Evolutionary conservation across 352 stramenopile species (phyloP), one percentile per base, ranked within the genome.

Genomic region (Phytophthora pisi): DNA sequence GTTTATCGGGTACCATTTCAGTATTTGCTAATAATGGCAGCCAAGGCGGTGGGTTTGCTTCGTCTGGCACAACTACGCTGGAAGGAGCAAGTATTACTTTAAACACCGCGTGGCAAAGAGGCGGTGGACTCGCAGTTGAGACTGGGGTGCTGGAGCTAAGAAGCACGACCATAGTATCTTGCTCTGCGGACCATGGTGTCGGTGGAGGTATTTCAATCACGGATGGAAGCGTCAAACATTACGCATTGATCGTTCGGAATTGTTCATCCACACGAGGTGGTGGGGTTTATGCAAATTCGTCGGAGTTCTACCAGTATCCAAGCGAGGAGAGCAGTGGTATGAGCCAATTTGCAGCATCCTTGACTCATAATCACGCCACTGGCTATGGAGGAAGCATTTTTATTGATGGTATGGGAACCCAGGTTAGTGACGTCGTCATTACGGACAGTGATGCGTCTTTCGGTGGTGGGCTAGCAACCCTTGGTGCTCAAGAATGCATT

Each of bases 351-450:
- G 42, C 30, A 30, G 38, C 57, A 15, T 23, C 16, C 1, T 8
- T 61, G 2, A 55, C 38, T 1, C 30, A 60, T 11, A 81, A 71
- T 18, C 18, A n/a, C 8, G 75, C 77, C 20, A 40, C 58, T 2
- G 61, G 66, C 10, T 54, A 67, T 6, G 77, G 78, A 36, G 78
- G 78, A 9, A 60, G 66, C 0, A 10, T 81, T 23, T 86, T 78
- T 47, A 45, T 80, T 18, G 66, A 49, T 26, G 78, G 78, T 7
- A 51, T 60, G 5, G 56, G 52, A 53, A 49, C 70, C 0, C 51
- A 10, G 2, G 26, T 84, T 4, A 60, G 62, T 6, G 63, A 72
- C 28, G 16, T 75, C 18, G 26, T 40, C 1, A 31, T 84, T 20
- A 49, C 28, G 0, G 23, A 53, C 4, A 60, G 72, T 4, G 46